Percentiles rank a stretch among this genome's conserved stretches.
phyloP scores from a whole-genome alignment of 2,329 filamentous ascomycete species.

The Pseudocercospora cruenta region DNA sequence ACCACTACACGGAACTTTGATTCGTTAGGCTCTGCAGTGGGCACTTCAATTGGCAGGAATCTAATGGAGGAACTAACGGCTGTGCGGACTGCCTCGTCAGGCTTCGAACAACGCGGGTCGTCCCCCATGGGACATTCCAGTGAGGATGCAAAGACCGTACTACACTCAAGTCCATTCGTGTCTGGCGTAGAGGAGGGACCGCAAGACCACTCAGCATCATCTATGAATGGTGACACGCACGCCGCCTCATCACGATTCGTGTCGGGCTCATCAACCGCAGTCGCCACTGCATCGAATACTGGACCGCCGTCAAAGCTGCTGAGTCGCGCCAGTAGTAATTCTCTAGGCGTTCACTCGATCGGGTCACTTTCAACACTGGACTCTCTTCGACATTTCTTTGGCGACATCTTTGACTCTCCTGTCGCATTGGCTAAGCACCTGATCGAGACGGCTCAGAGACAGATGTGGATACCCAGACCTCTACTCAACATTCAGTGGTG shows the following conservation, averaged over 20 bases:
- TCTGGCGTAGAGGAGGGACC: constrained; percentile 10
- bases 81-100: constrained; percentile 19
- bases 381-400: constrained; percentile 32
- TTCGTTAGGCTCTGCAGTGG: constrained; percentile 30
- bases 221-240: background rate
- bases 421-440: constrained; percentile 37
- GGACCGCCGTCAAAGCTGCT: background rate
- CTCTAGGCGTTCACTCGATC: constrained; percentile 18
- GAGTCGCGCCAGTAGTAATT: constrained; percentile 18
- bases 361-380: constrained; percentile 26
- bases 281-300: constrained; percentile 9
- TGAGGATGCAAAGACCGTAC: constrained; percentile 8
- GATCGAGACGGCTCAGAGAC: constrained; percentile 33
- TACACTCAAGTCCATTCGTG: constrained; percentile 19
- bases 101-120: background rate
- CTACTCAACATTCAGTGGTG: constrained; percentile 41
- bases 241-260: constrained; percentile 4
- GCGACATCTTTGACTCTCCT: constrained; percentile 35
- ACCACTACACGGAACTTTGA: constrained; percentile 28
- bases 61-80: constrained; percentile 41
- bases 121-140: background rate
- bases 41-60: constrained; percentile 33
- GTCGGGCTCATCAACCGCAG: constrained; percentile 16
- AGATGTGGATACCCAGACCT: constrained; percentile 34
- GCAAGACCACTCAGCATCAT: background rate